Conservation (phyloP, 2,329 filamentous ascomycete species). For the Podosphaera leucotricha region DNA sequence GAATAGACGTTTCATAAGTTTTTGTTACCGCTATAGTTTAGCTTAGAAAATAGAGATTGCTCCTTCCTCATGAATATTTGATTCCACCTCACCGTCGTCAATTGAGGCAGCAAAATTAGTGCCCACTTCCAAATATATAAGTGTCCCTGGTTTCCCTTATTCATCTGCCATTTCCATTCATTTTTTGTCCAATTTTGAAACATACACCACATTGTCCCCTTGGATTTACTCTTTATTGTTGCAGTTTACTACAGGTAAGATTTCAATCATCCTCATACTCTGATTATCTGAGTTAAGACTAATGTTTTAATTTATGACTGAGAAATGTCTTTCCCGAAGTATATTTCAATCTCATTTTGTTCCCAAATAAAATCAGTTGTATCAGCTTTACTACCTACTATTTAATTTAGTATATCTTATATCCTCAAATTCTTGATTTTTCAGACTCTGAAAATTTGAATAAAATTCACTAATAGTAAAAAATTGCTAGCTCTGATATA, state of each 20-base stretch:
- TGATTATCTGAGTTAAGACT: neutral
- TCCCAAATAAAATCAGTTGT: neutral
- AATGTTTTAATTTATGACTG: neutral
- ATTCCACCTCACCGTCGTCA: neutral
- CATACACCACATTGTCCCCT: neutral
- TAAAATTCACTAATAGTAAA: neutral
- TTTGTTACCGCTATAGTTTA: neutral
- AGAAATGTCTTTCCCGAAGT: neutral
- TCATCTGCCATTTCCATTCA: neutral
- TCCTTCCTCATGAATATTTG: constrained; percentile 1
- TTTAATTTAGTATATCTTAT: too few relatives aligned
- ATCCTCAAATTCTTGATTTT: too few relatives aligned
- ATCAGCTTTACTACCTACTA: neutral
- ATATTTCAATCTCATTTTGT: neutral
- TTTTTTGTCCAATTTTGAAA: constrained; percentile 1
- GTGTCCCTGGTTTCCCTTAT: neutral
- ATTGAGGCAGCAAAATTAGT: neutral
- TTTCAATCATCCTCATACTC: neutral
- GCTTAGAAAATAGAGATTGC: neutral
- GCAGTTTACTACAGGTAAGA: neutral
- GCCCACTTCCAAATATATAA: neutral
- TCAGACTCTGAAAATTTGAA: neutral
- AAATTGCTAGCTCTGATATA: neutral
- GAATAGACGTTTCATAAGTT: neutral
- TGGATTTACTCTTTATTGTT: neutral